Base-by-base conservation (phyloP, 768 basidiomycete species). In the Leccinum obscurum region DNA sequence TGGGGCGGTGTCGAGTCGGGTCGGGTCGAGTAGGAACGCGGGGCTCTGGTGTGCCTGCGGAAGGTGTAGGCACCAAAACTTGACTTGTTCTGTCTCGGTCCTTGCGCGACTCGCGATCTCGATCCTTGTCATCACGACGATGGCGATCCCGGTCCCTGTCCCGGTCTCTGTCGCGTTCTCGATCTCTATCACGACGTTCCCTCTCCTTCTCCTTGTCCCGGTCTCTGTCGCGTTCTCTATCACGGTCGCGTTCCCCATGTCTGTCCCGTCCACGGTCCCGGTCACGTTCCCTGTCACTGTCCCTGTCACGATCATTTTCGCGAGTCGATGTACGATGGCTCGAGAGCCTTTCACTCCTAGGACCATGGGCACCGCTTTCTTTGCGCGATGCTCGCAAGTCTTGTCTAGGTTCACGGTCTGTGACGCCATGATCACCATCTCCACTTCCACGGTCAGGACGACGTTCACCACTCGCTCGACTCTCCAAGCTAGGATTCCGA, bases 391-490 rank as follows among this genome's bases (percentile, higher is more conserved):
- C 78, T 41, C 82, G 78, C 53, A 68, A 63, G 17, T 87, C 86
- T 61, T 78, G 70, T 34, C 76, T 72, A 52, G 55, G 68, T 15
- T 87, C 86, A 44, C 83, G 77, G 51, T 90, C 88, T 10, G 70
- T 56, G 35, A 81, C 77, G 63, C 80, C 68, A 63, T 72, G 77
- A 28, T 81, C 78, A 37, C 70, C 77, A 17, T 83, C 82, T 15
- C 75, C 76, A 55, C 70, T 68, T 46, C 75, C 77, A 54, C 84
- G 81, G 62, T 84, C 85, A 44, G 81, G 78, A 8, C 85, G 80
- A 54, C 87, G 85, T 44, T 85, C 87, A 20, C 83, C 86, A 67
- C 90, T 92, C 4, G 81, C 77, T 35, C 89, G 85, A 64, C 90
- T 91, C 60, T 92, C 90, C 46, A 77, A 74, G 65, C 90, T 92